Percentiles rank a stretch among this genome's conserved stretches.
These are phyloP conservation scores for Anacardium occidentale DNA, from an alignment of 345 rosid species.

Conservation along the genomic window DNA sequence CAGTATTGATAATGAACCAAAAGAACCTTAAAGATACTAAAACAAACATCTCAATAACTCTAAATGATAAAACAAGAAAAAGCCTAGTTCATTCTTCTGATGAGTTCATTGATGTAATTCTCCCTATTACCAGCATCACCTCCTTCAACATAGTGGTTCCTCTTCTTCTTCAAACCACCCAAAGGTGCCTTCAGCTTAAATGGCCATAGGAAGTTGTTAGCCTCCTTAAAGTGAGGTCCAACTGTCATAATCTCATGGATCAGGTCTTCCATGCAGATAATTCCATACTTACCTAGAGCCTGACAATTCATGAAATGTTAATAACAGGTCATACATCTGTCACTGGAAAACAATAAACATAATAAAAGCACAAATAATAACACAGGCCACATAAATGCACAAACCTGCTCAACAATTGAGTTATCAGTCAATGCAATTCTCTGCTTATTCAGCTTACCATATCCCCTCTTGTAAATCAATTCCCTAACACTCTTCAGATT, in stretches of 20 bases:
- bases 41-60: too few species aligned
- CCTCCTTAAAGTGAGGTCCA: slow-evolving; percentile 84
- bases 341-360: too few species aligned
- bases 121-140: slow-evolving; percentile 92
- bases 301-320: slow-evolving; percentile 13
- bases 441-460: slow-evolving; percentile 64
- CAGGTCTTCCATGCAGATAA: slow-evolving; percentile 74
- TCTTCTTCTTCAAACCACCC: slow-evolving; percentile 78
- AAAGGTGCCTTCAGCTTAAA: slow-evolving; percentile 76
- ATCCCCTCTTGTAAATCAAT: slow-evolving; percentile 79
- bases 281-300: slow-evolving; percentile 64
- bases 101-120: slow-evolving; percentile 64
- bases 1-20: too few species aligned
- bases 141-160: slow-evolving; percentile 84
- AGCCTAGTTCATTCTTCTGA: slow-evolving; percentile 73
- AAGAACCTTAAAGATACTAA: too few species aligned
- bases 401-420: slow-evolving; percentile 59
- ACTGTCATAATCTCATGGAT: slow-evolving; percentile 86
- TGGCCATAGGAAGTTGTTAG: slow-evolving; percentile 84
- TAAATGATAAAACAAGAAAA: too few species aligned
- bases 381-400: not conserved
- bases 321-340: not conserved
- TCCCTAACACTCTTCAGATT: slow-evolving; percentile 78
- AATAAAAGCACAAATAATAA: not conserved
- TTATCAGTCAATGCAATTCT: slow-evolving; percentile 68